Evolutionary conservation across 208 protist genomes (phyloP).

Genomic region (Vickermania spadyakhi): DNA sequence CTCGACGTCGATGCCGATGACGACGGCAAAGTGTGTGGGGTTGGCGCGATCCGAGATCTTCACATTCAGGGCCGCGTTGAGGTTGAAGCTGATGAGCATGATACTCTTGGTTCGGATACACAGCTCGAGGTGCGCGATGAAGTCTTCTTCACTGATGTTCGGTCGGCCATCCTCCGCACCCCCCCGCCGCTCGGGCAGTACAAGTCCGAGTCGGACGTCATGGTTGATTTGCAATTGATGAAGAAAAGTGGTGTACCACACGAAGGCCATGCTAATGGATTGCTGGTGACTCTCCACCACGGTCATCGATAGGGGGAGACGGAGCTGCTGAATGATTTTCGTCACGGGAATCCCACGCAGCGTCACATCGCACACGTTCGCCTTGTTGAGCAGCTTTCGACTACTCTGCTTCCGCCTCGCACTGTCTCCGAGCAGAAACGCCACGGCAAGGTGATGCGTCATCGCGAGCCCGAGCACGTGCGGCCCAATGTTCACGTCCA

Average conservation of each 20-base stretch:
- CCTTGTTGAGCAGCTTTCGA: conserved; percentile 45
- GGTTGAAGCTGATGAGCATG: conserved; percentile 84
- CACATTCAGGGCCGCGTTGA: conserved; percentile 79
- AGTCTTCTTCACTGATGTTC: conserved; percentile 75
- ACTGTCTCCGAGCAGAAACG: conserved; percentile 53
- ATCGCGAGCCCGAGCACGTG: conserved; percentile 86
- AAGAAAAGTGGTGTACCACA: conserved; percentile 75
- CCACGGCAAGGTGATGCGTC: conserved; percentile 76
- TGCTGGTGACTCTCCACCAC: conserved; percentile 40
- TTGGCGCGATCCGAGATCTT: conserved; percentile 38
- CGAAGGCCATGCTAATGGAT: conserved; percentile 57
- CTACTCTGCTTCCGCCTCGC: conserved; percentile 52
- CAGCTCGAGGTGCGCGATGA: conserved; percentile 58
- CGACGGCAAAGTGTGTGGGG: conserved; percentile 81
- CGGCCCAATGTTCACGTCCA: conserved; percentile 71
- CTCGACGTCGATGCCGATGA: conserved; percentile 74
- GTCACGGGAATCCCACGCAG: conserved; percentile 85
- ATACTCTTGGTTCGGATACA: conserved; percentile 58
- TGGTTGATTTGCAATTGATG: conserved; percentile 58
- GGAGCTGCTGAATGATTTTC: conserved; percentile 71
- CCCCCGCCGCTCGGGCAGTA: conserved; percentile 48
- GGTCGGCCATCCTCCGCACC: conserved; percentile 73
- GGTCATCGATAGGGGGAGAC: conserved; percentile 71
- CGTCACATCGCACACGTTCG: conserved; percentile 70
- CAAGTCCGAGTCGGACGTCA: conserved; percentile 58